A percentile compares a stretch with the other conserved stretches of the same genome.
Conservation (phyloP, 2,329 filamentous ascomycete species). For the Xylaria sp. region DNA sequence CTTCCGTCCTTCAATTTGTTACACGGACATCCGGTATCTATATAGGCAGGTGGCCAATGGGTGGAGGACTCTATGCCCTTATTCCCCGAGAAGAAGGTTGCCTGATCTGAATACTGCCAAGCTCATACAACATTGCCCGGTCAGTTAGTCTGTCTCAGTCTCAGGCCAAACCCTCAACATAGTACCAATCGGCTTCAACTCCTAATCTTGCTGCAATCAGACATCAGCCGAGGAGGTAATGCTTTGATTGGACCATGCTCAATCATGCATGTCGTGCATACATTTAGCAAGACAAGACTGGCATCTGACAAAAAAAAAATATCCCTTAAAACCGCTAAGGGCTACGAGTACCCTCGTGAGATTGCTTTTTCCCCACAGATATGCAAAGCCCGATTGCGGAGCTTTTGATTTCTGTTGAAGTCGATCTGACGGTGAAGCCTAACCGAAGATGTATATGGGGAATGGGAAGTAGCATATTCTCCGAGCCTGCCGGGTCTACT, state of each 20-base stretch:
- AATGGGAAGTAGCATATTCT: not conserved
- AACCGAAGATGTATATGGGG: not conserved
- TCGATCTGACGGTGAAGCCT: conserved; percentile 22
- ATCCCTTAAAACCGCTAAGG: not conserved
- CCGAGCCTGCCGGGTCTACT: conserved; percentile 5
- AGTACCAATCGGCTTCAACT: not conserved
- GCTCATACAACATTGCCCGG: not conserved
- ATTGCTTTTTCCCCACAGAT: conserved; percentile 11
- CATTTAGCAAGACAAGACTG: not conserved
- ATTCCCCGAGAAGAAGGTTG: not conserved
- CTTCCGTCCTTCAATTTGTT: not conserved
- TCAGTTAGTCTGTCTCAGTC: conserved; percentile 8
- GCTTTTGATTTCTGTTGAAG: not conserved
- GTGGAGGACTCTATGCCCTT: not conserved
- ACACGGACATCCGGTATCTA: not conserved
- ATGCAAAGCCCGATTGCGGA: conserved; percentile 4
- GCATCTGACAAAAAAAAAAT: not conserved
- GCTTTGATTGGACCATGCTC: conserved; percentile 7
- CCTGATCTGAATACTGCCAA: not conserved
- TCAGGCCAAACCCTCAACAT: not conserved
- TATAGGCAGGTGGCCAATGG: not conserved
- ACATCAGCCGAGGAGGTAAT: not conserved
- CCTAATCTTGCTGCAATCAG: not conserved
- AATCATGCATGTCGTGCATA: conserved; percentile 12
- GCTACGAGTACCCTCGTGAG: not conserved